These are phyloP conservation scores for Sporothrix globosa DNA, from an alignment of 2,329 filamentous ascomycete species.

Conservation along the genomic window DNA sequence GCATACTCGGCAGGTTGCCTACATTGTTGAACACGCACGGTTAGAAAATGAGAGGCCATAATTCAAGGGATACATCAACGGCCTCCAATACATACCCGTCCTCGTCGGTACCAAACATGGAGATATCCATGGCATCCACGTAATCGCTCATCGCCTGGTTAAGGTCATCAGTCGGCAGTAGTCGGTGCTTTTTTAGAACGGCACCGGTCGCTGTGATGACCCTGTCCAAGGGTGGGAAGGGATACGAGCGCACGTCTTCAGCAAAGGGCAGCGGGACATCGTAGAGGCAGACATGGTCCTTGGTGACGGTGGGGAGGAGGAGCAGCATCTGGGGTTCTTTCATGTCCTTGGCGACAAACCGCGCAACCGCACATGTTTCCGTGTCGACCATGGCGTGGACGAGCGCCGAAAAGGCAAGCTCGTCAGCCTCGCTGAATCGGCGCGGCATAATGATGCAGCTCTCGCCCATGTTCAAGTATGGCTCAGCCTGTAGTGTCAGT, in stretches of 20 bases:
- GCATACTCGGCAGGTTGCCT: conserved; percentile 68
- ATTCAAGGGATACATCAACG: not conserved
- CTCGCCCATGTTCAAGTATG: conserved; percentile 83
- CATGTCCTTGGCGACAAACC: conserved; percentile 81
- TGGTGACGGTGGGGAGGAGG: conserved; percentile 77
- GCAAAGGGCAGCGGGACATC: conserved; percentile 91
- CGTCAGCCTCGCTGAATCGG: conserved; percentile 77
- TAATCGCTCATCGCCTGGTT: conserved; percentile 84
- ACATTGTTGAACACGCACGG: not conserved
- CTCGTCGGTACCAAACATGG: conserved; percentile 70
- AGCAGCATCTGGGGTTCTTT: conserved; percentile 77
- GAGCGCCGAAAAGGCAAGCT: conserved; percentile 83
- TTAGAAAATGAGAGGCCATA: conserved; percentile 16
- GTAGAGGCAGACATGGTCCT: conserved; percentile 80
- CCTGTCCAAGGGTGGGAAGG: conserved; percentile 85
- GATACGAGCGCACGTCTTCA: conserved; percentile 88
- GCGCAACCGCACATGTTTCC: conserved; percentile 82
- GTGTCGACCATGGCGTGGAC: conserved; percentile 85
- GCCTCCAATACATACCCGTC: conserved; percentile 60
- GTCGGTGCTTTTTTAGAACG: conserved; percentile 76
- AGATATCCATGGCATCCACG: conserved; percentile 90
- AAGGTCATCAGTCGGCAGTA: conserved; percentile 76
- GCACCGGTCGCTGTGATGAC: conserved; percentile 87
- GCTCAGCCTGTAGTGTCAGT: conserved; percentile 64
- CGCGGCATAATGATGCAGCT: conserved; percentile 76